Base-by-base conservation (phyloP, 495 filamentous ascomycete species). In the Trichoderma gamsii region DNA sequence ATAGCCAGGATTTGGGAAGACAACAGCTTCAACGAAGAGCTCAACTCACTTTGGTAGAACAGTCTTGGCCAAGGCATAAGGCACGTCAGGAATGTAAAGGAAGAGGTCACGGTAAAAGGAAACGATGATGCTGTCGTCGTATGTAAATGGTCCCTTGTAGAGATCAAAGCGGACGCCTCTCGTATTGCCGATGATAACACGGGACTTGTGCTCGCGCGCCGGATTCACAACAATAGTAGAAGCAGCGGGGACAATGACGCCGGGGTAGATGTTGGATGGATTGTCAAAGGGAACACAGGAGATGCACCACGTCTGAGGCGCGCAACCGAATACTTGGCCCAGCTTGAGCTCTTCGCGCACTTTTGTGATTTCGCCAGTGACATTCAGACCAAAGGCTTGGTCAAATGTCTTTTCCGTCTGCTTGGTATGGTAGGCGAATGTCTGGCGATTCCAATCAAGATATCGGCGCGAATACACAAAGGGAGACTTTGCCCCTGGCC, bases 161-260 rank as follows among this genome's bases (percentile, higher is more conserved):
- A 96, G 85, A 75, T 96, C 92, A 73, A 93, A 95, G 41, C 92
- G 88, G 49, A 93, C 85, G 23, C 87, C 88, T 15, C 92, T 92
- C 6, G 90, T 92, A 71, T 96, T 96, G 65, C 87, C 79, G 72
- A 93, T 82, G 29, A 88, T 85, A 15, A 92, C 80, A 2, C 85
- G 81, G 5, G 90, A 82, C 25, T 78, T 80, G 16, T 83, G 78
- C 16, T 69, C 73, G 9, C 78, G 74, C 6, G 81, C 71, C 41
- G 74, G 29, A 71, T 88, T 86, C 52, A 77, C 74, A 49, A 92
- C 76, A 52, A 81, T 79, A 0, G 86, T 83, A 16, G 95, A 77
- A 6, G 83, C 76, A 9, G 84, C 77, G 67, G 86, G 83, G 4
- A 95, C 79, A 78, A 88, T 89, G 35, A 61, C 52, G 21, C 52